These are phyloP conservation scores for Hura crepitans DNA, from an alignment of 441 rosid genomes.

Conservation along the genomic window DNA sequence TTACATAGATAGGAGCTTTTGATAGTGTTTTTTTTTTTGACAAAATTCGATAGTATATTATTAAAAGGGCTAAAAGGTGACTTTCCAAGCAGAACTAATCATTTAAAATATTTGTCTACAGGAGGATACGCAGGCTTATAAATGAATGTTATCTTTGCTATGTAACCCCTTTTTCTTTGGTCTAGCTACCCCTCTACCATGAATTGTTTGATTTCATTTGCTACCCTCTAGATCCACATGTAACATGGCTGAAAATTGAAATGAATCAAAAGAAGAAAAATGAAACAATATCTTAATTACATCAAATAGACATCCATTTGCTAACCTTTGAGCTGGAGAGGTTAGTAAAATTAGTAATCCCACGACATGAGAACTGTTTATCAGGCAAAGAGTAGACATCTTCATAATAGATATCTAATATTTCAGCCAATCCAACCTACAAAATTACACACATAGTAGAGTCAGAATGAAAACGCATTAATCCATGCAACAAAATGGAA, in stretches of 20 bases:
- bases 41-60: neutral
- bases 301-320: neutral
- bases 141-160: too few species aligned
- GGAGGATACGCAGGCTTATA: neutral
- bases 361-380: slow-evolving; percentile 53
- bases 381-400: slow-evolving; percentile 69
- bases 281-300: neutral
- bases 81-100: neutral
- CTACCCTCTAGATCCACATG: neutral
- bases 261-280: neutral
- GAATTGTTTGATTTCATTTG: neutral
- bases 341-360: slow-evolving; percentile 35
- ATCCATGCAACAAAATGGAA: neutral
- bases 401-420: slow-evolving; percentile 74
- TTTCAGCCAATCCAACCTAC: slow-evolving; percentile 75
- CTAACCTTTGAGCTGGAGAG: slow-evolving; percentile 62
- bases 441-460: slow-evolving; percentile 20
- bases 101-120: neutral
- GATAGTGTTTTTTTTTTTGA: neutral
- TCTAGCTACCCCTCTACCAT: neutral
- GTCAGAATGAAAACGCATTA: slow-evolving; percentile 23
- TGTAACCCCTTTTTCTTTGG: neutral
- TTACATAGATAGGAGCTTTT: neutral
- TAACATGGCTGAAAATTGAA: neutral
- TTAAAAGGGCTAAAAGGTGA: neutral